Conservation (phyloP, 2,329 filamentous ascomycete species). For the Macroventuria anomochaeta region DNA sequence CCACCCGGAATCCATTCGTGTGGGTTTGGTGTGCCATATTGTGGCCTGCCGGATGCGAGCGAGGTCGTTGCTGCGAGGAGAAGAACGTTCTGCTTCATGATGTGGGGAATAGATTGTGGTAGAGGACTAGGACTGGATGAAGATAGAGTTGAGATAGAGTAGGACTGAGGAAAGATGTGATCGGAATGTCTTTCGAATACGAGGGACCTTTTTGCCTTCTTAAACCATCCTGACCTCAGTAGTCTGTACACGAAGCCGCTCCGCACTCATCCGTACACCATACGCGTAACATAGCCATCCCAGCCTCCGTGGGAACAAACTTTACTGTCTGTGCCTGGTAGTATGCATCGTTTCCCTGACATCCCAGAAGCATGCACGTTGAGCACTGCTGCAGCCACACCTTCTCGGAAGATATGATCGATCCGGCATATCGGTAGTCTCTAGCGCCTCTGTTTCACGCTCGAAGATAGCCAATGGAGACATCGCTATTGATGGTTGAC, state of each 20-base stretch:
- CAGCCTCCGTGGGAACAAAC: background rate
- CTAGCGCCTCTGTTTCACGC: background rate
- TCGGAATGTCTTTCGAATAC: background rate
- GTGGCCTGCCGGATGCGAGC: constrained; percentile 13
- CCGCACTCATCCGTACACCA: constrained; percentile 1
- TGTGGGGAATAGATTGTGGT: background rate
- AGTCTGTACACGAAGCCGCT: background rate
- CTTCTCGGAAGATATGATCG: background rate
- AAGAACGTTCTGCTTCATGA: constrained; percentile 15
- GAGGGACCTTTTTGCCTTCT: background rate
- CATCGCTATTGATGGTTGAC: background rate
- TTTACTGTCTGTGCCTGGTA: background rate
- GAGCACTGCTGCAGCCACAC: background rate
- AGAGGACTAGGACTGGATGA: background rate
- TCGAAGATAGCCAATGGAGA: background rate
- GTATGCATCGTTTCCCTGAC: background rate
- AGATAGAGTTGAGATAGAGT: background rate
- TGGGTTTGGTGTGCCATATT: constrained; percentile 13
- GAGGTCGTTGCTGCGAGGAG: constrained; percentile 11
- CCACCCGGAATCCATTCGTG: constrained; percentile 29
- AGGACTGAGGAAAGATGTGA: background rate
- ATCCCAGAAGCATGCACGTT: background rate
- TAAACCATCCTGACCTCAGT: background rate
- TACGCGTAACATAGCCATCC: constrained; percentile 8
- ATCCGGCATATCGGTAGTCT: background rate